phyloP scores from a whole-genome alignment of 371 early-diverging fungal genomes.

The Conidiobolus incongruus region DNA sequence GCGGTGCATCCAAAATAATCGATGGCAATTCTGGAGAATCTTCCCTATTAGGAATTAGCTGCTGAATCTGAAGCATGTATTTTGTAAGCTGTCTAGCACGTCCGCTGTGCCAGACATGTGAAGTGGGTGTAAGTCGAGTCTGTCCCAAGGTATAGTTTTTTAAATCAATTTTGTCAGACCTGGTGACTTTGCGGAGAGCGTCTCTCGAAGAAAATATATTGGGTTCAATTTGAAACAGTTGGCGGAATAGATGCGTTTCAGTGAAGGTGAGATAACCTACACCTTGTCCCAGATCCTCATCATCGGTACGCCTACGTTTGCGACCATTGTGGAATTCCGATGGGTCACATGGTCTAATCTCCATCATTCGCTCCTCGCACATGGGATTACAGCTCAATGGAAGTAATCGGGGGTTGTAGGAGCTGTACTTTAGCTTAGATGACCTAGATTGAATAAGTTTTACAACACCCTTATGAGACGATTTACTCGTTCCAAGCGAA shows the following conservation, averaged over 20 bases:
- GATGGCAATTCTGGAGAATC: no score
- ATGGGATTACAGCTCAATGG: constrained; percentile 20
- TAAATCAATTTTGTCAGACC: neutral
- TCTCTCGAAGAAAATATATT: neutral
- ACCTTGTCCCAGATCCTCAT: neutral
- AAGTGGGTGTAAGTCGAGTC: neutral
- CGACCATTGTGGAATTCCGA: neutral
- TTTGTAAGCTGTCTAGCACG: no score
- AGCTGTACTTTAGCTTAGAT: constrained; percentile 11
- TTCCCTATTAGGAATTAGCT: no score
- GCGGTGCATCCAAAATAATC: no score
- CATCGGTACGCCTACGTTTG: neutral
- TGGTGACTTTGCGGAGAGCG: neutral
- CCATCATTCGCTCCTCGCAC: constrained; percentile 5
- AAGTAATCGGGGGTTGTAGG: constrained; percentile 16
- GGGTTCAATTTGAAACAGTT: neutral
- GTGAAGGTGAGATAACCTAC: neutral
- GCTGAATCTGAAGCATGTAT: no score
- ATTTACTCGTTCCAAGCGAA: constrained; percentile 30
- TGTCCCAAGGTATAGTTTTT: neutral
- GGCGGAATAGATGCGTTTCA: neutral
- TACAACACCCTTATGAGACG: constrained; percentile 31
- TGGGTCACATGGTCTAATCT: neutral
- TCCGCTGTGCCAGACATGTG: neutral
- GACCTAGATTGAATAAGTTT: constrained; percentile 16